Percentiles rank a stretch among this genome's conserved stretches.
phyloP scores from a whole-genome alignment of 768 basidiomycete species.

The Kondoa malvinella region DNA sequence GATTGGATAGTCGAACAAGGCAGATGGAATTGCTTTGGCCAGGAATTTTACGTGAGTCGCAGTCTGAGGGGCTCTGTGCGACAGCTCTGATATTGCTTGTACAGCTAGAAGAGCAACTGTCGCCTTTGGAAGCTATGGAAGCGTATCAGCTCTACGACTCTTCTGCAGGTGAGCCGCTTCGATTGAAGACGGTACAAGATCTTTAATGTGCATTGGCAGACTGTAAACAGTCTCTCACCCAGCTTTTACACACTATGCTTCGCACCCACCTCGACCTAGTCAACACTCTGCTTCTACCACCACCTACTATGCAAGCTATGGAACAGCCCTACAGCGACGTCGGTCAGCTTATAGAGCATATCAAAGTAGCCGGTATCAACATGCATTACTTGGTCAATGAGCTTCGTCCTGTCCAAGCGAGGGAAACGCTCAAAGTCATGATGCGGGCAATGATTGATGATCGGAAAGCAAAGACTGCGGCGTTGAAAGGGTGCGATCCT shows the following conservation, averaged over 20 bases:
- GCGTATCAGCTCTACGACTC: constrained; percentile 52
- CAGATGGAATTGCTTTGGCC: constrained; percentile 66
- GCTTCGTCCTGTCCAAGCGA: constrained; percentile 72
- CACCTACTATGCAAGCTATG: constrained; percentile 31
- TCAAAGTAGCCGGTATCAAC: constrained; percentile 62
- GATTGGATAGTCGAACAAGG: constrained; percentile 83
- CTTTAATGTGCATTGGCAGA: constrained; percentile 37
- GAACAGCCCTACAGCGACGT: constrained; percentile 38
- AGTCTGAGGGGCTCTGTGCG: neutral
- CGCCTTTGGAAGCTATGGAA: constrained; percentile 63
- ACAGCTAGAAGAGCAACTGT: constrained; percentile 66
- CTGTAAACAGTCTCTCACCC: constrained; percentile 54
- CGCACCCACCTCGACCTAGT: constrained; percentile 62
- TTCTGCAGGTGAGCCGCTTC: neutral
- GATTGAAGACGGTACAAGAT: neutral
- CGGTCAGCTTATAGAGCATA: constrained; percentile 44
- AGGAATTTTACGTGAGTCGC: constrained; percentile 67
- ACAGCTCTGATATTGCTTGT: neutral
- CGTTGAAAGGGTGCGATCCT: constrained; percentile 48
- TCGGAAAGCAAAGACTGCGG: constrained; percentile 51
- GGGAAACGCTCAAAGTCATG: constrained; percentile 63
- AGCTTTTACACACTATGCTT: constrained; percentile 57
- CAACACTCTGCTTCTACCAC: constrained; percentile 46
- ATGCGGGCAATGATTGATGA: constrained; percentile 62
- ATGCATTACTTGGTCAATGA: constrained; percentile 82